Conservation (phyloP, 1,284 basidiomycete genomes). For the Sutorius eximius region DNA sequence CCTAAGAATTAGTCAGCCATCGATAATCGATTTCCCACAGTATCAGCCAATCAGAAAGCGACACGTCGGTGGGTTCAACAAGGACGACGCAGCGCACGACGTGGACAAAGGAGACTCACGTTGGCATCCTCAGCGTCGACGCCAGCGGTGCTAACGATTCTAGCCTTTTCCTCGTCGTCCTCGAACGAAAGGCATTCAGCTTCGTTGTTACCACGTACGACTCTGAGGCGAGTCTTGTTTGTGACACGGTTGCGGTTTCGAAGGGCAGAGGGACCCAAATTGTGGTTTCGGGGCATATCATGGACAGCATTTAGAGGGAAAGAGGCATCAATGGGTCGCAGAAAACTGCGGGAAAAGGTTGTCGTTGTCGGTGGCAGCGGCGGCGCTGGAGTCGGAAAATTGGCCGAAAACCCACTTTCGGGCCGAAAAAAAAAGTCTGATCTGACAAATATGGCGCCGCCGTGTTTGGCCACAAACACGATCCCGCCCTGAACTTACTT, state of each 20-base stretch:
- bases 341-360: conserved; percentile 19
- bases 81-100: conserved; percentile 38
- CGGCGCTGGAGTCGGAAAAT: conserved; percentile 41
- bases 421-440: conserved; percentile 37
- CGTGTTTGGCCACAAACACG: conserved; percentile 35
- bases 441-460: conserved; percentile 33
- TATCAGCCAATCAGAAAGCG: conserved; percentile 46
- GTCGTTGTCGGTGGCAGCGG: conserved; percentile 39
- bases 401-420: conserved; percentile 41
- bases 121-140: conserved; percentile 88
- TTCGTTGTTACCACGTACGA: conserved; percentile 78
- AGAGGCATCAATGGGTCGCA: conserved; percentile 13
- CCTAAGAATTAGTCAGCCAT: conserved; percentile 74
- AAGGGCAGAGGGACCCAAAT: conserved; percentile 70
- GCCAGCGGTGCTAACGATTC: conserved; percentile 60
- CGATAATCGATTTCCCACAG: conserved; percentile 52
- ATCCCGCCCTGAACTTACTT: conserved; percentile 23
- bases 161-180: conserved; percentile 79
- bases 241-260: conserved; percentile 85
- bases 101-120: conserved; percentile 54
- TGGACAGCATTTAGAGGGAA: conserved; percentile 45
- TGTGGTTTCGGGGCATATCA: conserved; percentile 80
- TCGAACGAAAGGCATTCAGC: conserved; percentile 78
- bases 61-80: conserved; percentile 49
- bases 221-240: conserved; percentile 86